These are phyloP conservation scores for Haplosporangium sp. DNA, from an alignment of 371 early-diverging fungal genomes.

Conservation along the genomic window DNA sequence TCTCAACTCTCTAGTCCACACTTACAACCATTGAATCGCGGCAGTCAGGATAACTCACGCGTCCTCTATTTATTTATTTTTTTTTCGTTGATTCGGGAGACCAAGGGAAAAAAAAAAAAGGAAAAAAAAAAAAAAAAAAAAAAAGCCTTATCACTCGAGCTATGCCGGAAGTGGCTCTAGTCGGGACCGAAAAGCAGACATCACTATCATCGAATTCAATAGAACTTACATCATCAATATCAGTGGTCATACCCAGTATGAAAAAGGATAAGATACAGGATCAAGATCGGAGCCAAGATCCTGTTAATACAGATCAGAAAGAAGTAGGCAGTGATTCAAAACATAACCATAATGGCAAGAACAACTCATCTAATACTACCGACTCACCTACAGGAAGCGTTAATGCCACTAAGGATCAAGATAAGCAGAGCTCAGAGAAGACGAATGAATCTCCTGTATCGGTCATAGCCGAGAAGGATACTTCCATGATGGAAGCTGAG, in stretches of 20 bases:
- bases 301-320: conserved; percentile 1
- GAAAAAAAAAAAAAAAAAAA: not conserved
- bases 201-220: not conserved
- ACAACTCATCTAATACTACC: not conserved
- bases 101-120: conserved; percentile 2
- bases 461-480: conserved; percentile 21
- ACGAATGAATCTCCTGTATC: conserved; percentile 16
- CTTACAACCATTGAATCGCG: not conserved
- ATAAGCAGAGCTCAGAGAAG: conserved; percentile 34
- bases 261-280: conserved; percentile 32
- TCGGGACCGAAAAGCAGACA: conserved; percentile 20
- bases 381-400: not conserved
- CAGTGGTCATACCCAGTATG: conserved; percentile 10
- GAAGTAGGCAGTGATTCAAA: not conserved
- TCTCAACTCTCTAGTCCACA: not conserved
- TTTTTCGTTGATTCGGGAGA: conserved; percentile 1
- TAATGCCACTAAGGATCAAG: not conserved
- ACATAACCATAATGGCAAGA: not conserved
- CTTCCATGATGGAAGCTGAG: conserved; percentile 19
- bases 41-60: conserved; percentile 1
- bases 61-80: conserved; percentile 5
- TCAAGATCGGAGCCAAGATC: conserved; percentile 8
- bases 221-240: conserved; percentile 7
- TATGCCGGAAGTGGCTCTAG: conserved; percentile 17
- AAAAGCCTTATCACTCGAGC: not conserved